A percentile compares a stretch with the other conserved stretches of the same genome.
phyloP scores from a whole-genome alignment of 148 eudicot species.

The Rhododendron henanense region DNA sequence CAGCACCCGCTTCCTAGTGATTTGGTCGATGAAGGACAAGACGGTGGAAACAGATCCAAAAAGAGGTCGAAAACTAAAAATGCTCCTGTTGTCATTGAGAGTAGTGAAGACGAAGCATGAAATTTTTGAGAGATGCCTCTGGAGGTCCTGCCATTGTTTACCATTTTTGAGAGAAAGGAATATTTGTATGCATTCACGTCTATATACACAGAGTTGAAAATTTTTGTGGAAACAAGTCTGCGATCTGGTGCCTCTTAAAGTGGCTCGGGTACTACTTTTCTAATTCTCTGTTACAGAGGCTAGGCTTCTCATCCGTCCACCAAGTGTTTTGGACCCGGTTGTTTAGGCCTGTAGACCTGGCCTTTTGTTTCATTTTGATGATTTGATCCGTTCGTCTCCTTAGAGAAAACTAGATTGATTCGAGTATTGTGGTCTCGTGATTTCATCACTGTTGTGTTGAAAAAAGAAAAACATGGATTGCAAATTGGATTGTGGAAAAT shows the following conservation, averaged over 20 bases:
- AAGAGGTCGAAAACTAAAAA: slow-evolving; percentile 56
- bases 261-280: not conserved
- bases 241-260: not conserved
- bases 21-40: slow-evolving; percentile 23
- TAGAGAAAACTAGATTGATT: not conserved
- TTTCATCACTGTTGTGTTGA: not conserved
- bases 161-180: not conserved
- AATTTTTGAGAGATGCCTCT: not conserved
- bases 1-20: slow-evolving; percentile 18
- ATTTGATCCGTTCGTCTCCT: not conserved
- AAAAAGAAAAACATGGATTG: not conserved
- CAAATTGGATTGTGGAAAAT: not conserved
- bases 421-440: not conserved
- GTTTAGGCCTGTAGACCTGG: not conserved
- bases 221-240: not conserved
- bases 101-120: slow-evolving; percentile 74
- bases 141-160: not conserved
- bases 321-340: not conserved
- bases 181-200: not conserved
- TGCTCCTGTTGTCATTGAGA: slow-evolving; percentile 45
- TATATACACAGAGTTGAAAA: not conserved
- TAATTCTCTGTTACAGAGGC: not conserved
- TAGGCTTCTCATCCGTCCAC: not conserved
- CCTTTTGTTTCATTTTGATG: not conserved
- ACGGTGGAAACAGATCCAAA: slow-evolving; percentile 23